phyloP scores from a whole-genome alignment of 768 basidiomycete genomes.

The Aureoboletus auriporus region DNA sequence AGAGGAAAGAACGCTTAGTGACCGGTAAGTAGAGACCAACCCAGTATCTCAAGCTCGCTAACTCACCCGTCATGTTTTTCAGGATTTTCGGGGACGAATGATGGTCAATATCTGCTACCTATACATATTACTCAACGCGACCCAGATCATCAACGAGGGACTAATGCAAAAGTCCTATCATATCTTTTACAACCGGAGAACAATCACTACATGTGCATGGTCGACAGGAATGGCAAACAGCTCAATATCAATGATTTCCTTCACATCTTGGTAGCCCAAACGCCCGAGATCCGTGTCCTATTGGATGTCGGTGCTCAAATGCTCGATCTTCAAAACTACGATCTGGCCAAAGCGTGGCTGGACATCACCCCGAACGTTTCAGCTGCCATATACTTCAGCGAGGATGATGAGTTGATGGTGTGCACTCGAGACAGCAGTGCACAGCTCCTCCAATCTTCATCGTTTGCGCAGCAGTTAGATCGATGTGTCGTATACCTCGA shows the following conservation, averaged over 20 bases:
- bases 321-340: slow-evolving; percentile 41
- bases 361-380: slow-evolving; percentile 18
- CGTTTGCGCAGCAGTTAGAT: slow-evolving; percentile 29
- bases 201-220: slow-evolving; percentile 24
- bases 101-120: slow-evolving; percentile 32
- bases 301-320: slow-evolving; percentile 56
- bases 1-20: slow-evolving; percentile 19
- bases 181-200: slow-evolving; percentile 34
- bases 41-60: too few relatives aligned
- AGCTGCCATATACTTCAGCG: slow-evolving; percentile 42
- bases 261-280: slow-evolving; percentile 26
- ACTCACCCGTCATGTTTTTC: not conserved
- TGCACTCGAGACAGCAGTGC: not conserved
- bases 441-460: not conserved
- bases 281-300: slow-evolving; percentile 38
- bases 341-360: slow-evolving; percentile 29
- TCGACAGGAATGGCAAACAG: slow-evolving; percentile 10
- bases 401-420: slow-evolving; percentile 5
- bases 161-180: slow-evolving; percentile 37
- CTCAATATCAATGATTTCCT: slow-evolving; percentile 24
- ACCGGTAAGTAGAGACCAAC: slow-evolving; percentile 4
- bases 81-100: slow-evolving; percentile 54
- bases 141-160: slow-evolving; percentile 17
- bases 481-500: slow-evolving; percentile 48
- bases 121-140: slow-evolving; percentile 23